Base-by-base conservation (phyloP, 2,329 filamentous ascomycete species). In the Phyllosticta capitalensis region DNA sequence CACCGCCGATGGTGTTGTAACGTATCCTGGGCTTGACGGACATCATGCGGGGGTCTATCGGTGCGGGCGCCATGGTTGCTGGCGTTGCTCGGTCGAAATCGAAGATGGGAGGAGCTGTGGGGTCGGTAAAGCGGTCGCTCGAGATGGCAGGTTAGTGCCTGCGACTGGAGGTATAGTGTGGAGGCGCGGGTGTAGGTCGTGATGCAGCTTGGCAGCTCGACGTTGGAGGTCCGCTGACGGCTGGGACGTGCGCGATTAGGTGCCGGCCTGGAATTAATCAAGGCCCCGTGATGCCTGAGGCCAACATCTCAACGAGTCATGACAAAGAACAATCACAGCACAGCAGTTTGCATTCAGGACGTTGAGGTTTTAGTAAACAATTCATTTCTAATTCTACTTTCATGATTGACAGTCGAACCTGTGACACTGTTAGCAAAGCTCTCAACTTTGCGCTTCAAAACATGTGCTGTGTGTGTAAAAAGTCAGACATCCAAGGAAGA, bases 1-100 rank as follows among this genome's bases (percentile, higher is more conserved):
- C 87, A 80, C 92, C 92, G 72, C 91, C 90, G 73, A 99, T 91
- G 68, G 94, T 99, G 81, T 99, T 99, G 85, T 99, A 99, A 71
- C 88, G 86, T 77, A 97, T 82, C 73, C 86, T 80, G 67, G 86
- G 86, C 72, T 85, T 82, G 73, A 89, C 76, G 67, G 73, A 71
- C 74, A 80, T 79, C 76, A 79, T 79, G 64, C 78, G 73, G 64
- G 78, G 77, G 64, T 80, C 77, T 58, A 74, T 64, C 52, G 67
- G 61, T 62, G 70, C 69, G 61, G 72, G 68, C 69, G 60, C 63
- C 64, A 75, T 74, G 63, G 54, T 66, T 69, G 55, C 26, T 17
- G 50, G 54, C 21, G 30, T 7, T 45, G n/a, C 14, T 45, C 17
- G 50, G 21, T n/a, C 5, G 21, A 19, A 19, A 48, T 61, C 17